Conservation (phyloP, 2,329 filamentous ascomycete genomes). For the Fusarium sp. region DNA sequence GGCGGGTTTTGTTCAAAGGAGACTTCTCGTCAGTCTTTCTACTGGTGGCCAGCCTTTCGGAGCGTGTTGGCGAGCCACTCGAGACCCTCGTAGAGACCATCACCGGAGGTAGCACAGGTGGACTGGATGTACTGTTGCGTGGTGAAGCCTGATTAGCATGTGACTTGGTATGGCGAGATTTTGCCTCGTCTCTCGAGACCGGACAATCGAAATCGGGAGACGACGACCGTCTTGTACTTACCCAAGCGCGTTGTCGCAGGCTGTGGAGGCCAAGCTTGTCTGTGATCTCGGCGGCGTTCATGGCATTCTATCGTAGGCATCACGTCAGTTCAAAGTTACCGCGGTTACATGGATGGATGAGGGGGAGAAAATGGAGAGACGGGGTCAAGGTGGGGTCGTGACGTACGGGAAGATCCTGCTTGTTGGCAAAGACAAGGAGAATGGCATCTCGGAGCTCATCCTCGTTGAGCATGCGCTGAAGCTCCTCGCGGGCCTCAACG, state of each 20-base stretch:
- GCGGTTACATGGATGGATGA: constrained; percentile 1
- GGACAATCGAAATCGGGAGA: neutral
- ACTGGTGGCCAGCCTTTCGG: constrained; percentile 77
- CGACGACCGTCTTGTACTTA: constrained; percentile 64
- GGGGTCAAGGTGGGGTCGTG: constrained; percentile 31
- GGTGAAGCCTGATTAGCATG: constrained; percentile 38
- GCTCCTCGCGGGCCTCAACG: constrained; percentile 94
- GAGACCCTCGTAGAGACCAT: constrained; percentile 99
- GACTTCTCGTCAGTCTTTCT: constrained; percentile 55
- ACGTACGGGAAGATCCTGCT: constrained; percentile 98
- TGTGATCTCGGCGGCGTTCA: constrained; percentile 99
- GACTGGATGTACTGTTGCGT: constrained; percentile 93
- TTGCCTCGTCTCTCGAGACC: neutral
- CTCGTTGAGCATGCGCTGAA: constrained; percentile 98
- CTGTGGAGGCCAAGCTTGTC: constrained; percentile 99
- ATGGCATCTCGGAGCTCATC: constrained; percentile 98
- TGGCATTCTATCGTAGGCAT: constrained; percentile 80
- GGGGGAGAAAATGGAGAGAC: constrained; percentile 12
- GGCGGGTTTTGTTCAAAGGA: constrained; percentile 45
- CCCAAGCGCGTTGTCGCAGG: constrained; percentile 98
- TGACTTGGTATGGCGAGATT: neutral
- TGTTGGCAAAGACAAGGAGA: constrained; percentile 98
- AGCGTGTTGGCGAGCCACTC: constrained; percentile 90
- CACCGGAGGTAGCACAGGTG: constrained; percentile 97
- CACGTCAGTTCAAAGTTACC: constrained; percentile 30